These are phyloP conservation scores for Trametes coccinea DNA, from an alignment of 768 basidiomycete species.

Conservation along the genomic window DNA sequence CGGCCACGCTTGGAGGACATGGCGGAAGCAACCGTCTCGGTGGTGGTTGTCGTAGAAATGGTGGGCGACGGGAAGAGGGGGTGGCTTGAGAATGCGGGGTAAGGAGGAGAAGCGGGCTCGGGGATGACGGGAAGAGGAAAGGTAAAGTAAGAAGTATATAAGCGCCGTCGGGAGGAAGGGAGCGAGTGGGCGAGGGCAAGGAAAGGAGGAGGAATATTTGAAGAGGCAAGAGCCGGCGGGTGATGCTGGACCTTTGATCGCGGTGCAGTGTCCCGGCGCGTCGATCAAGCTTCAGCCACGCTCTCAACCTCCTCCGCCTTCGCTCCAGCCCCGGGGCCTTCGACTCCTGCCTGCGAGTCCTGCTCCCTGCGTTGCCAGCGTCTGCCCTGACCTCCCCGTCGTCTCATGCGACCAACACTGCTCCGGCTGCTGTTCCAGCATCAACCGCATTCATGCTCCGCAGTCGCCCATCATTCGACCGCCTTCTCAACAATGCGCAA, in stretches of 20 bases:
- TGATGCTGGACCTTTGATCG: slow-evolving; percentile 17
- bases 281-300: slow-evolving; percentile 21
- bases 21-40: slow-evolving; percentile 13
- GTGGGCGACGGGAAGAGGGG: slow-evolving; percentile 21
- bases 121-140: slow-evolving; percentile 31
- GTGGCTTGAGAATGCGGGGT: neutral
- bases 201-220: slow-evolving; percentile 21
- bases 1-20: slow-evolving; percentile 90
- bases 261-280: slow-evolving; percentile 22
- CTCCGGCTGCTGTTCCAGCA: neutral
- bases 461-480: slow-evolving; percentile 4
- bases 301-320: neutral
- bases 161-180: slow-evolving; percentile 25
- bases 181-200: slow-evolving; percentile 19
- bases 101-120: slow-evolving; percentile 29
- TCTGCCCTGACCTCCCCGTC: neutral
- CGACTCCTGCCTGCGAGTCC: neutral
- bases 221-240: slow-evolving; percentile 10
- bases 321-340: neutral
- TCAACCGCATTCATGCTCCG: neutral
- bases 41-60: neutral
- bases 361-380: too few species aligned
- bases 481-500: slow-evolving; percentile 4
- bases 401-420: neutral
- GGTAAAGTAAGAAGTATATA: slow-evolving; percentile 32